Evolutionary conservation across 176 grass and related monocot genomes (phyloP), one percentile per base, ranked within the genome.

Genomic region (Panicum miliaceum): DNA sequence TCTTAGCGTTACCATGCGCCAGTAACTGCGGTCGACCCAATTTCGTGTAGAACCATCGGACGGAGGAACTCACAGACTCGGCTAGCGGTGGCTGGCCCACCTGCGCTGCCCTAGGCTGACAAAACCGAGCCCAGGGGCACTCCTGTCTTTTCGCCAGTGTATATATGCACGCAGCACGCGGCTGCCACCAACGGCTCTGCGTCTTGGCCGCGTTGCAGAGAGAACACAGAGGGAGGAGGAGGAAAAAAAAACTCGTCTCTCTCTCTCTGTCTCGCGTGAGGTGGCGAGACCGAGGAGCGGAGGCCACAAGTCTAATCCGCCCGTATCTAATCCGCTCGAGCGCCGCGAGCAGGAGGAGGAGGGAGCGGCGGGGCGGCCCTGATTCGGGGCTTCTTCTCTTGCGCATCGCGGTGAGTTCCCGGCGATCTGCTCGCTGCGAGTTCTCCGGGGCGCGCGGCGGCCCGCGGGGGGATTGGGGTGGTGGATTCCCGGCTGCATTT

Each of bases 201-300:
- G 11, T 65, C 72, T 46, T 84, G 45, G 57, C 29, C 71, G 47
- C 59, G 32, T 75, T 45, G 57, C 47, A 19, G 20, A 48, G 34
- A 22, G 5, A 4, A 41, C 38, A 37, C 11, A 15, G 20, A 69
- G 12, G 2, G 63, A 22, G 5, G 0, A 1, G 4, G 65, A 16
- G 10, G 0, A 3, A 56, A 46, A 2, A 79, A 64, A 22, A 68
- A 56, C 22, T 61, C 71, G 4, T 36, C 53, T 19, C 11, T 34
- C 84, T 54, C 69, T 20, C 37, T 42, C 27, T 25, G 38, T 47
- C 60, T 22, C 45, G 43, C 19, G 74, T 79, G 87, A 46, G 87
- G 81, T 74, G 81, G 81, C 86, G 86, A 88, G 81, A 25, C 48
- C 22, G 66, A 84, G 75, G 16, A 73, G 81, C 87, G 75, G 81